Evolutionary conservation across 1,139 yeast species (phyloP).

Genomic region (Tardiomyces blankii): DNA sequence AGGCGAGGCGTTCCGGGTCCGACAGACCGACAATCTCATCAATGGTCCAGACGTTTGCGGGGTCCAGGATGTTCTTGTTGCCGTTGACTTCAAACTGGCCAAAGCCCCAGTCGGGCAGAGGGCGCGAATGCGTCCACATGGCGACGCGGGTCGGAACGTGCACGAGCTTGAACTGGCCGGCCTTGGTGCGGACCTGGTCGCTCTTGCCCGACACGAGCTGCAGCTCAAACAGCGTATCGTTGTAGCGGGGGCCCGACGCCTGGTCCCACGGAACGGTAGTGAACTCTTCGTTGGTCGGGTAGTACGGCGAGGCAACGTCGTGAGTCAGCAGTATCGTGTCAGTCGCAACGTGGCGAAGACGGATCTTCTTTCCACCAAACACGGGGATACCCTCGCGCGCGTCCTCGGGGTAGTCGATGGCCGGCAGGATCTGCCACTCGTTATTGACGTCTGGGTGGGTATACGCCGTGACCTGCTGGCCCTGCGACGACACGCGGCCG

Average conservation of each 20-base stretch:
- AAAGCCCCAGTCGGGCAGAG: slow-evolving; percentile 92
- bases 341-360: slow-evolving; percentile 76
- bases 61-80: slow-evolving; percentile 64
- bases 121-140: slow-evolving; percentile 80
- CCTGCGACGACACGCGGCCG: slow-evolving; percentile 90
- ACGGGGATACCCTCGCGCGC: slow-evolving; percentile 37
- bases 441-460: slow-evolving; percentile 50
- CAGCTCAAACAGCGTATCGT: slow-evolving; percentile 72
- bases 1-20: slow-evolving; percentile 46
- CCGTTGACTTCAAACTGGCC: slow-evolving; percentile 92
- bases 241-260: slow-evolving; percentile 45
- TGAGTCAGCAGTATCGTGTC: slow-evolving; percentile 75
- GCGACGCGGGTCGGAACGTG: slow-evolving; percentile 87
- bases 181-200: slow-evolving; percentile 54
- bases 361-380: slow-evolving; percentile 51
- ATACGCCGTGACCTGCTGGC: slow-evolving; percentile 87
- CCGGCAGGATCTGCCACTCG: slow-evolving; percentile 83
- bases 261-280: slow-evolving; percentile 56
- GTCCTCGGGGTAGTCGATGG: slow-evolving; percentile 30
- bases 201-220: slow-evolving; percentile 43
- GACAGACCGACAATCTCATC: slow-evolving; percentile 59
- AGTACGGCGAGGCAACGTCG: slow-evolving; percentile 95
- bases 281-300: slow-evolving; percentile 84
- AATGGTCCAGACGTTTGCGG: slow-evolving; percentile 62
- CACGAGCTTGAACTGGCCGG: slow-evolving; percentile 53